Conservation (phyloP, 768 basidiomycete genomes). For the Boletus barrowsii region DNA sequence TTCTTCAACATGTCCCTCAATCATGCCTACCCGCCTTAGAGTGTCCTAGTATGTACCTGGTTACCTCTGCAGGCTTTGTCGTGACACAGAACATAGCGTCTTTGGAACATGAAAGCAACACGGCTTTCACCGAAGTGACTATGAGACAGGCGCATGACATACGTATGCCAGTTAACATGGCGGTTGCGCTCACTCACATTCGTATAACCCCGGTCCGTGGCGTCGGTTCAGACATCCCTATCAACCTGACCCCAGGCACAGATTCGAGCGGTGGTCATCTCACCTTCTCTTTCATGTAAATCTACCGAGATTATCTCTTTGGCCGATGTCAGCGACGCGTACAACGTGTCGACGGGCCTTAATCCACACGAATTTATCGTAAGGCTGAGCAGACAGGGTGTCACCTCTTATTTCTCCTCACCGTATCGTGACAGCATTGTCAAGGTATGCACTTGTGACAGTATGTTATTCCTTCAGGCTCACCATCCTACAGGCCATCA, state of each 20-base stretch:
- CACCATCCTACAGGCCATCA: conserved; percentile 51
- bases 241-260: conserved; percentile 25
- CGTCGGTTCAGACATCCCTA: neutral
- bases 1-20: conserved; percentile 54
- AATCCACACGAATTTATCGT: conserved; percentile 82
- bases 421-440: conserved; percentile 66
- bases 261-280: conserved; percentile 71
- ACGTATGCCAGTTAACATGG: conserved; percentile 68
- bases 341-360: conserved; percentile 74
- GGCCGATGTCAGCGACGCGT: conserved; percentile 81
- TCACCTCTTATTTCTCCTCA: conserved; percentile 76
- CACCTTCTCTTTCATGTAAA: conserved; percentile 64
- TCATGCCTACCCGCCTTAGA: conserved; percentile 44
- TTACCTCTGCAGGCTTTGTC: neutral
- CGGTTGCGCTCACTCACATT: conserved; percentile 66
- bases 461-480: neutral
- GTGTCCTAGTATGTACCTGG: conserved; percentile 49
- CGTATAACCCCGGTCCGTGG: conserved; percentile 69
- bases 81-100: conserved; percentile 40
- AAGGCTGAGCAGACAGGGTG: conserved; percentile 64
- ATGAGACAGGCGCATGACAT: conserved; percentile 65
- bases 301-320: conserved; percentile 80
- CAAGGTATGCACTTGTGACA: conserved; percentile 45
- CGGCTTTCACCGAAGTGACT: conserved; percentile 57
- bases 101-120: conserved; percentile 57